Percentiles rank a stretch among this genome's conserved stretches.
Evolutionary conservation across 2,329 filamentous ascomycete species (phyloP).

Genomic region (Neopestalotiopsis rosae): DNA sequence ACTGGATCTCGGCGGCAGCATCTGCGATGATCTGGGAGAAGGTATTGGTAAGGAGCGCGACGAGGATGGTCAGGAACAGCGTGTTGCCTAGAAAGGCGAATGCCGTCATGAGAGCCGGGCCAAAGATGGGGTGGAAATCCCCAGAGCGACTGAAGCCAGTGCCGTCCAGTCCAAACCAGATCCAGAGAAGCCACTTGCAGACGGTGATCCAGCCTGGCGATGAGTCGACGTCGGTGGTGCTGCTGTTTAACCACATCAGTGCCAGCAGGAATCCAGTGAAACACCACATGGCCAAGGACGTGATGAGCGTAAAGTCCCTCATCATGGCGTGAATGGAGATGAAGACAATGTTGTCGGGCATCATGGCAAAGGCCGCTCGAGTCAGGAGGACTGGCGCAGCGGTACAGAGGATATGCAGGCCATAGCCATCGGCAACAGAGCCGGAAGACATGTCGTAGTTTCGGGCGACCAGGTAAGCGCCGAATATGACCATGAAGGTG

Average conservation of each 20-base stretch:
- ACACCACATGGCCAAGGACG: slow-evolving; percentile 69
- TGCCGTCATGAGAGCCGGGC: slow-evolving; percentile 71
- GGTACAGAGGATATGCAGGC: slow-evolving; percentile 68
- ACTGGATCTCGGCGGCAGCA: slow-evolving; percentile 73
- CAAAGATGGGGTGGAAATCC: slow-evolving; percentile 70
- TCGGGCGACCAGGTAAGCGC: slow-evolving; percentile 64
- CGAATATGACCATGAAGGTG: slow-evolving; percentile 69
- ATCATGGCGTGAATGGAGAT: slow-evolving; percentile 78
- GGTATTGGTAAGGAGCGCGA: slow-evolving; percentile 75
- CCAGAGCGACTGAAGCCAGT: slow-evolving; percentile 56
- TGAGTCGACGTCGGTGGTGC: slow-evolving; percentile 31
- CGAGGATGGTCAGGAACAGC: slow-evolving; percentile 75
- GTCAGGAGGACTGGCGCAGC: slow-evolving; percentile 74
- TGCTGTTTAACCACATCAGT: slow-evolving; percentile 65
- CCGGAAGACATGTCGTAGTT: slow-evolving; percentile 57
- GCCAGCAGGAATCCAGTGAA: slow-evolving; percentile 75
- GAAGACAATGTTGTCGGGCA: slow-evolving; percentile 78
- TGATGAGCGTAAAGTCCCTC: slow-evolving; percentile 72
- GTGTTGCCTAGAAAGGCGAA: slow-evolving; percentile 79
- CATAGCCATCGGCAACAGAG: slow-evolving; percentile 56
- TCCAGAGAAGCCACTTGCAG: slow-evolving; percentile 79
- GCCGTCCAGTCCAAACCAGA: slow-evolving; percentile 78
- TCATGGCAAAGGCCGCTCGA: slow-evolving; percentile 73
- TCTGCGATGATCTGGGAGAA: slow-evolving; percentile 74
- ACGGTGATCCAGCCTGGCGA: slow-evolving; percentile 57